Evolutionary conservation across 2,329 filamentous ascomycete species (phyloP).

Genomic region (Ophiostoma sp.): DNA sequence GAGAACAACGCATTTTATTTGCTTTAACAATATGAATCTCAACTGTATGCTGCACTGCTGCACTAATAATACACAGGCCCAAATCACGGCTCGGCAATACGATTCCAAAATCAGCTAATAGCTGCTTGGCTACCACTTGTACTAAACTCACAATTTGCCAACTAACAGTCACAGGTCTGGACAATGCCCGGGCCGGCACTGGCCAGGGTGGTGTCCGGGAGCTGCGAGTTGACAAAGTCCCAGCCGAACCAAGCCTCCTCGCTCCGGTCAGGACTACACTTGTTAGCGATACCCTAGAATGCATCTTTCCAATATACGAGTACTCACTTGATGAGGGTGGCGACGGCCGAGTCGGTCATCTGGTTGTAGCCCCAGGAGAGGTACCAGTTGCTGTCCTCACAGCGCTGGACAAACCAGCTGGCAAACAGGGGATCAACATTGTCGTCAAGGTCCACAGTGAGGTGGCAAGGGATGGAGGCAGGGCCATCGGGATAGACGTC

Average conservation of each 20-base stretch:
- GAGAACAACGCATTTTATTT: neutral
- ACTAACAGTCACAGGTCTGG: conserved; percentile 23
- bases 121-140: neutral
- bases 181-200: conserved; percentile 24
- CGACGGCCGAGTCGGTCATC: conserved; percentile 32
- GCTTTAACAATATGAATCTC: neutral
- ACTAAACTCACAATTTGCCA: neutral
- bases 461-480: conserved; percentile 25
- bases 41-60: neutral
- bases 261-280: conserved; percentile 22
- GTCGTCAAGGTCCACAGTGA: conserved; percentile 23
- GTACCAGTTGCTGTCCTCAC: conserved; percentile 30
- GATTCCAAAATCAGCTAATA: too few species aligned
- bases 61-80: neutral
- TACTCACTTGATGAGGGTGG: conserved; percentile 34
- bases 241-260: conserved; percentile 29
- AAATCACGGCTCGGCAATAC: neutral
- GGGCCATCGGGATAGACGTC: conserved; percentile 23
- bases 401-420: conserved; percentile 30
- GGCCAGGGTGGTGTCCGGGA: conserved; percentile 17
- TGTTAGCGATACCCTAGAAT: neutral
- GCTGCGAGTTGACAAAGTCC: conserved; percentile 26
- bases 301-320: neutral
- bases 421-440: conserved; percentile 26
- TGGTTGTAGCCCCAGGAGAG: conserved; percentile 35